Evolutionary conservation across 306 rosid genomes (phyloP).

Genomic region (Trifolium pratense): DNA sequence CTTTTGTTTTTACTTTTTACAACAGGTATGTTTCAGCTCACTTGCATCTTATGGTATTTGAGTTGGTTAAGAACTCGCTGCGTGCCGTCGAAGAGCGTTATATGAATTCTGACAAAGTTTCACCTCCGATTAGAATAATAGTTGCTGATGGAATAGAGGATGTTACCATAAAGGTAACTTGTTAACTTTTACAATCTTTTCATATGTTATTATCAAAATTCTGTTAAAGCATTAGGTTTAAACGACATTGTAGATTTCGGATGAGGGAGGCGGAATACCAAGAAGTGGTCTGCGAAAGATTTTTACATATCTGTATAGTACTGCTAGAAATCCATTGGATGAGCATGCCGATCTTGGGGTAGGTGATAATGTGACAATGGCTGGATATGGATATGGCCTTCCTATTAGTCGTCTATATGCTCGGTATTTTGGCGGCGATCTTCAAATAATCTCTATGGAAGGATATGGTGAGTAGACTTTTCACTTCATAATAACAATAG

Average conservation of each 20-base stretch:
- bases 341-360: constrained; percentile 66
- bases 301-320: constrained; percentile 92
- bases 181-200: constrained; percentile 15
- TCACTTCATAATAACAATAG: background rate
- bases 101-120: constrained; percentile 79
- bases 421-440: constrained; percentile 88
- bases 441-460: constrained; percentile 94
- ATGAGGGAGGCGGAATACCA: constrained; percentile 89
- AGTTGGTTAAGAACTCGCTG: constrained; percentile 92
- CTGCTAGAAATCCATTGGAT: constrained; percentile 81
- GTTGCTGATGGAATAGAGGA: constrained; percentile 97
- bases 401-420: constrained; percentile 89
- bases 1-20: constrained; percentile 30
- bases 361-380: constrained; percentile 75
- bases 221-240: constrained; percentile 19
- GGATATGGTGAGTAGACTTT: constrained; percentile 72
- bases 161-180: constrained; percentile 67
- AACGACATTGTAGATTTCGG: constrained; percentile 53
- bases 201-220: background rate
- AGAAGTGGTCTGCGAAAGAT: constrained; percentile 84
- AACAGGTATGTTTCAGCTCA: constrained; percentile 91
- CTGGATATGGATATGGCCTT: constrained; percentile 94
- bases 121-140: constrained; percentile 75
- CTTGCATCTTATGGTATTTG: constrained; percentile 96
- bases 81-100: constrained; percentile 93